Evolutionary conservation across 2,329 filamentous ascomycete genomes (phyloP).

Genomic region (Ophiostoma angusticollis): DNA sequence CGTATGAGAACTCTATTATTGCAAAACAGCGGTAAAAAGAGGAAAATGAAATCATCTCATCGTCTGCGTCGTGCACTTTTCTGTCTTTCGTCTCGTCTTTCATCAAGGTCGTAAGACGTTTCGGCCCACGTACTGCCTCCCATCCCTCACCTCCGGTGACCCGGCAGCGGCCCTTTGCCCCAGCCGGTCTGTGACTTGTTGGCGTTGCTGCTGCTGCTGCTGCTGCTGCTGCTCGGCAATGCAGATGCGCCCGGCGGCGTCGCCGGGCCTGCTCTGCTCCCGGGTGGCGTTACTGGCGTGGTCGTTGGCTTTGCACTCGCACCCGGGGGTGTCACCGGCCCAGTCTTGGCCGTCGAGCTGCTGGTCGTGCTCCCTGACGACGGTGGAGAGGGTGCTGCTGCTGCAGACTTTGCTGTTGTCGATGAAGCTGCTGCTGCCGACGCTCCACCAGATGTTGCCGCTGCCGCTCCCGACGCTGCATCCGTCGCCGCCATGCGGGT

Average conservation of each 20-base stretch:
- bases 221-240: background rate
- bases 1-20: background rate
- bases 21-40: too few relatives aligned
- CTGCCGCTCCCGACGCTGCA: slow-evolving; percentile 1
- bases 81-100: background rate
- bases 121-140: too few relatives aligned
- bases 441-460: background rate
- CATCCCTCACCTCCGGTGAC: background rate
- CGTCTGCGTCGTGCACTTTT: slow-evolving; percentile 4
- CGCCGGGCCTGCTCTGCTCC: background rate
- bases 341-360: background rate
- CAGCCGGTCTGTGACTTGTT: slow-evolving; percentile 1
- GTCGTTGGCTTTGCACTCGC: too few relatives aligned
- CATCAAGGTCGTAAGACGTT: too few relatives aligned
- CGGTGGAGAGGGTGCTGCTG: background rate
- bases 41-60: background rate
- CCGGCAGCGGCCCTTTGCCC: slow-evolving; percentile 4
- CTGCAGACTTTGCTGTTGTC: background rate
- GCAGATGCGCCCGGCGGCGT: background rate
- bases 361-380: background rate
- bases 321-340: background rate
- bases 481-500: slow-evolving; percentile 31
- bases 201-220: background rate
- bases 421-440: background rate
- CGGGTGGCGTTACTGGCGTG: too few relatives aligned